Evolutionary conservation across 2,329 filamentous ascomycete species (phyloP), one percentile per base, ranked within the genome.

Genomic region (Orbilia blumenaviensis): DNA sequence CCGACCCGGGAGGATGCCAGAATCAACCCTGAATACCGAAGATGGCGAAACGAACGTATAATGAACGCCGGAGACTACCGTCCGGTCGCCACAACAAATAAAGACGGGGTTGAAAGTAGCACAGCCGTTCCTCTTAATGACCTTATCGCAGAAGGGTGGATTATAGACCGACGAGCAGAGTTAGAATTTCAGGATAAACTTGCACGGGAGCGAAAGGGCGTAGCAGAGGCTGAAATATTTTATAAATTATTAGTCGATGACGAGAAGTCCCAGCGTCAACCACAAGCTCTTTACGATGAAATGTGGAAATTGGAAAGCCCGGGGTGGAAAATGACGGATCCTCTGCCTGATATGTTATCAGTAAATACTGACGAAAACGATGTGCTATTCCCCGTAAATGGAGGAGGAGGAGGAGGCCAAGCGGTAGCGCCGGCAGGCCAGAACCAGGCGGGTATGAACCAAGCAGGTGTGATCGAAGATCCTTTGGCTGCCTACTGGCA

Each of bases 1-100:
- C 67, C 56, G 9, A 34, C 48, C 2, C 29, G 56, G 8, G 48
- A 34, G 23, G 27, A 36, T 46, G 23, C n/a, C 7, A 18, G 12
- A 0, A 61, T 64, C 9, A 23, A 48, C 14, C 8, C 9, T 3
- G 0, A 12, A 4, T 71, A 46, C 21, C 3, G 66, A 23, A 61
- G 41, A 27, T 72, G 48, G 48, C 67, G 67, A 12, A 72, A 72
- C 21, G 12, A n/a, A n/a, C 56, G 66, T 8, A 32, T 73, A 3
- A 27, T 16, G 14, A 18, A 25, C 3, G 61, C 68, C 1, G 38
- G 58, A 21, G 68, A 73, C 23, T 73, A 73, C 25, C 63, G 61
- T 18, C 56, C 32, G n/a, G 16, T 73, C 16, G 50, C 61, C 16
- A 21, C 14, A 3, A 9, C 27, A 52, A 16, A 36, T n/a, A 10